phyloP scores from a whole-genome alignment of 2,329 filamentous ascomycete species.

The Cladobotryum protrusum region DNA sequence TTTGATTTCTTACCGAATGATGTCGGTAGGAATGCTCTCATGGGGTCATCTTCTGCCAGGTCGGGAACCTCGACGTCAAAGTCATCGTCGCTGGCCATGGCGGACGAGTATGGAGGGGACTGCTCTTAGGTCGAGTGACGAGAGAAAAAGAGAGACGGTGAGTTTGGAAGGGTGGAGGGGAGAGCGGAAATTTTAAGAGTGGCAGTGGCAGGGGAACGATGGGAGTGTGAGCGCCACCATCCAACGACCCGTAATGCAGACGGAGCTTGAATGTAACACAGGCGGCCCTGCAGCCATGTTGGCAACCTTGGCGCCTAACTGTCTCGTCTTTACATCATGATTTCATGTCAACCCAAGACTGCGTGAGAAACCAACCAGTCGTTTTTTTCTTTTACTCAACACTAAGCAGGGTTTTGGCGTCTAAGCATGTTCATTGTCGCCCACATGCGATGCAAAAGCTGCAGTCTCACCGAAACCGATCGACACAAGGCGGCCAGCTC shows the following conservation, averaged over 20 bases:
- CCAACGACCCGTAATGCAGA: constrained; percentile 1
- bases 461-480: not conserved
- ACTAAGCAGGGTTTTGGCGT: not conserved
- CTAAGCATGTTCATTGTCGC: no score
- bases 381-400: not conserved
- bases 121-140: not conserved
- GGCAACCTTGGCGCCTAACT: constrained; percentile 10
- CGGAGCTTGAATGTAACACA: constrained; percentile 3
- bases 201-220: constrained; percentile 7
- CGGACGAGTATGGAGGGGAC: constrained; percentile 13
- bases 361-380: not conserved
- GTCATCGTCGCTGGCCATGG: constrained; percentile 57
- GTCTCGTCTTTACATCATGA: not conserved
- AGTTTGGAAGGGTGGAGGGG: constrained; percentile 14
- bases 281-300: not conserved
- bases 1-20: constrained; percentile 80
- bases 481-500: not conserved
- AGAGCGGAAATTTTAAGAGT: constrained; percentile 12
- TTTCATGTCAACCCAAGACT: constrained; percentile 2
- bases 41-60: constrained; percentile 57
- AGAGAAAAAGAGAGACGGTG: constrained; percentile 11
- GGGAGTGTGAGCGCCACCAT: constrained; percentile 5
- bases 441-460: not conserved
- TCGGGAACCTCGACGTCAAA: constrained; percentile 49
- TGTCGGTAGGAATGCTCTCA: constrained; percentile 71